A percentile compares a stretch with the other conserved stretches of the same genome.
These are phyloP conservation scores for Hygrocybe punicea DNA, from an alignment of 768 basidiomycete species.

Conservation along the genomic window DNA sequence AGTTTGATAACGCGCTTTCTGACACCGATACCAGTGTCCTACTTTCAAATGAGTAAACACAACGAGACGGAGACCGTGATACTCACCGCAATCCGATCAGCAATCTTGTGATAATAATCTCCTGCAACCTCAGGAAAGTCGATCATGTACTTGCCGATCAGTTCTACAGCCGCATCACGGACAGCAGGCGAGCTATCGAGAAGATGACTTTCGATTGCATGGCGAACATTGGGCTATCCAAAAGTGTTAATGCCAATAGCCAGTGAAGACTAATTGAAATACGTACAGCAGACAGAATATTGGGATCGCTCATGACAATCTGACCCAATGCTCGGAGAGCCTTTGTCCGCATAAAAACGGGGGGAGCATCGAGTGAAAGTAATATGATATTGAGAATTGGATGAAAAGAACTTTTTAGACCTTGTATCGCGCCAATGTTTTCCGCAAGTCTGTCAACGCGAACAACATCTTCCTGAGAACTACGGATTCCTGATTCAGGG, in stretches of 20 bases:
- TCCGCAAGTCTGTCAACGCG: constrained; percentile 70
- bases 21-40: constrained; percentile 94
- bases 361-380: constrained; percentile 73
- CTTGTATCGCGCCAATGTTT: constrained; percentile 73
- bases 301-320: constrained; percentile 85
- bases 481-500: constrained; percentile 24
- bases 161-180: constrained; percentile 92
- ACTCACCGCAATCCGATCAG: constrained; percentile 85
- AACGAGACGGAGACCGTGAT: not conserved
- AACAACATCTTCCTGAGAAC: constrained; percentile 66
- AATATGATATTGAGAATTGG: constrained; percentile 80
- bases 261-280: not conserved
- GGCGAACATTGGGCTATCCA: constrained; percentile 68
- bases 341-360: constrained; percentile 92
- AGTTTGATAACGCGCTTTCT: constrained; percentile 96
- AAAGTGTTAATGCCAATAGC: constrained; percentile 5
- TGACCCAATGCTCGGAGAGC: constrained; percentile 86
- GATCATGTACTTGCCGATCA: constrained; percentile 96
- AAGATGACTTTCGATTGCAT: constrained; percentile 85
- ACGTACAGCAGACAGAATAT: constrained; percentile 70
- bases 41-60: constrained; percentile 5
- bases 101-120: constrained; percentile 85
- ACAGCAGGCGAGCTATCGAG: constrained; percentile 91
- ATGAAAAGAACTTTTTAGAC: constrained; percentile 74
- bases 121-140: constrained; percentile 83